phyloP scores from a whole-genome alignment of 2,329 filamentous ascomycete species.

The Pseudogymnoascus verrucosus region DNA sequence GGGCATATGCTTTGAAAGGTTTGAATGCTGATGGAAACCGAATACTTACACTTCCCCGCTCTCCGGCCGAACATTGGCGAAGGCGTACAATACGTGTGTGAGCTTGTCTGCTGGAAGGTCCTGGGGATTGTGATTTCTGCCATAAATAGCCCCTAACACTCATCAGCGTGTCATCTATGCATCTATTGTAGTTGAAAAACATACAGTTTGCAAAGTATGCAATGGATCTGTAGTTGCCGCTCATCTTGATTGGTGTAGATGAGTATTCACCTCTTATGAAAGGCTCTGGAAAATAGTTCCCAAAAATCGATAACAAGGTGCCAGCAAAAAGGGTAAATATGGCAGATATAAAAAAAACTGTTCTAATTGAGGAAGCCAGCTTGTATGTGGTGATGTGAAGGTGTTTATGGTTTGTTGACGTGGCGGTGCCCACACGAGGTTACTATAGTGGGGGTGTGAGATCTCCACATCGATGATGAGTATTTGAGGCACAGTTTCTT shows the following conservation, averaged over 20 bases:
- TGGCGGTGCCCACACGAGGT: neutral
- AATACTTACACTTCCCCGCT: slow-evolving; percentile 63
- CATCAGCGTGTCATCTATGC: slow-evolving; percentile 13
- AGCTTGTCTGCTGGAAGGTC: slow-evolving; percentile 73
- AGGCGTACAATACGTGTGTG: slow-evolving; percentile 84
- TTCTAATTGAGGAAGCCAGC: slow-evolving; percentile 17
- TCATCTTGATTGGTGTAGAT: slow-evolving; percentile 19
- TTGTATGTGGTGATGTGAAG: slow-evolving; percentile 14
- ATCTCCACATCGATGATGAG: slow-evolving; percentile 7
- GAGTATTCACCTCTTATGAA: neutral
- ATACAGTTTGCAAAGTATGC: slow-evolving; percentile 68
- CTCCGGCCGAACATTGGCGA: slow-evolving; percentile 75
- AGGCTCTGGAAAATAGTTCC: neutral
- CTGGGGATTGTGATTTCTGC: slow-evolving; percentile 74
- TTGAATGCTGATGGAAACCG: neutral
- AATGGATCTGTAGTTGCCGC: slow-evolving; percentile 49
- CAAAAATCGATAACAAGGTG: slow-evolving; percentile 16
- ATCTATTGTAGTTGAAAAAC: neutral
- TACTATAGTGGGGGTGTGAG: slow-evolving; percentile 6
- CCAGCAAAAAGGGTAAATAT: slow-evolving; percentile 16
- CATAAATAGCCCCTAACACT: slow-evolving; percentile 65
- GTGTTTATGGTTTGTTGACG: slow-evolving; percentile 6
- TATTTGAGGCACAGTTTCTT: slow-evolving; percentile 3
- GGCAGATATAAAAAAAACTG: slow-evolving; percentile 15
- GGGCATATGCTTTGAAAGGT: neutral